phyloP scores from a whole-genome alignment of 2,329 filamentous ascomycete genomes.

The Aspergillus fructus region DNA sequence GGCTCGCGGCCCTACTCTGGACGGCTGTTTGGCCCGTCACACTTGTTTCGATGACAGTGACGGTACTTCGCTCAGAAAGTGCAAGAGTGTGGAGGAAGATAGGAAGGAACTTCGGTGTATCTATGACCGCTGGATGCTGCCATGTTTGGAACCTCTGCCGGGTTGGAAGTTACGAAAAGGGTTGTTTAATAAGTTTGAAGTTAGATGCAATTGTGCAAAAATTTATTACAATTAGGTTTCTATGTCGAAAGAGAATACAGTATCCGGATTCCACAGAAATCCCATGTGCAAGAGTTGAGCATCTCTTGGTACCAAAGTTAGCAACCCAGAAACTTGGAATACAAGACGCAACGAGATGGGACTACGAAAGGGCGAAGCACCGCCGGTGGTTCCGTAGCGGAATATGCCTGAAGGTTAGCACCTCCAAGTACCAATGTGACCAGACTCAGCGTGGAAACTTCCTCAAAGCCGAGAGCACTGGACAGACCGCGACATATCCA shows the following conservation, averaged over 20 bases:
- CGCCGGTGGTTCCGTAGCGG: not conserved
- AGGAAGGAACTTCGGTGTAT: not conserved
- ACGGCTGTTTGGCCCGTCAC: not conserved
- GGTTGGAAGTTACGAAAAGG: not conserved
- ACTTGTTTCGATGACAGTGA: not conserved
- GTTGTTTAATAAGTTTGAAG: not conserved
- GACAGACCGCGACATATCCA: not conserved
- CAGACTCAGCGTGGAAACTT: no score
- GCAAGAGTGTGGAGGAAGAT: no score
- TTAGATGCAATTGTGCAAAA: not conserved
- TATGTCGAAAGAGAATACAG: not conserved
- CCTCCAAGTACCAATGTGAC: not conserved
- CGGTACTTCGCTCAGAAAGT: no score
- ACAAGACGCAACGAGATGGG: not conserved
- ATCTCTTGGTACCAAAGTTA: not conserved
- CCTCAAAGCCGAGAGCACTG: not conserved
- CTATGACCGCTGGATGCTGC: not conserved
- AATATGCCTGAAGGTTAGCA: not conserved
- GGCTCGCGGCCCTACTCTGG: not conserved
- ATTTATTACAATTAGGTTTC: not conserved
- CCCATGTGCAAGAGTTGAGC: not conserved
- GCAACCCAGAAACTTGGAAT: not conserved
- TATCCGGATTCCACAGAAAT: not conserved
- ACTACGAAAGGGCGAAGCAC: not conserved
- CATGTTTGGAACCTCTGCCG: not conserved